A percentile compares a stretch with the other conserved stretches of the same genome.
These are phyloP conservation scores for Botrytis sinoallii DNA, from an alignment of 2,329 filamentous ascomycete genomes.

Conservation along the genomic window DNA sequence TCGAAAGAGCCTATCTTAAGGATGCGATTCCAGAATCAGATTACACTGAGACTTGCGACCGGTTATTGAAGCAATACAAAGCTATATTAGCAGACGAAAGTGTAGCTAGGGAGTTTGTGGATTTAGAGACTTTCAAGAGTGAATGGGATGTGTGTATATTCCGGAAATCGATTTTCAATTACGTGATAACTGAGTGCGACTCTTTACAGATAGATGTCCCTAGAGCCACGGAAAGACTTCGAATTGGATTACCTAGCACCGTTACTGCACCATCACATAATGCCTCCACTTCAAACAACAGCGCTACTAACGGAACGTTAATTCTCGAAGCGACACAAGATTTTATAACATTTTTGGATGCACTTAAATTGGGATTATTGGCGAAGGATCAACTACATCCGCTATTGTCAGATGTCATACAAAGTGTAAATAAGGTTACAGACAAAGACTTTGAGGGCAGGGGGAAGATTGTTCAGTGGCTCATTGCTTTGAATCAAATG, in stretches of 20 bases:
- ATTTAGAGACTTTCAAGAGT: conserved; percentile 85
- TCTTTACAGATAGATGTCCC: conserved; percentile 78
- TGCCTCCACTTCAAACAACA: conserved; percentile 41
- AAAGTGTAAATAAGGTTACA: conserved; percentile 95
- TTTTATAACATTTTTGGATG: conserved; percentile 97
- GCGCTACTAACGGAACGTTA: conserved; percentile 51
- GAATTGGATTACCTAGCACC: conserved; percentile 89
- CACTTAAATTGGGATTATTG: conserved; percentile 83
- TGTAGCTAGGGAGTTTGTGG: conserved; percentile 83
- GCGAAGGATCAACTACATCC: conserved; percentile 98
- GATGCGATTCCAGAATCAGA: conserved; percentile 89
- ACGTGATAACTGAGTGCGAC: not conserved
- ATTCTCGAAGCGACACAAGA: conserved; percentile 93
- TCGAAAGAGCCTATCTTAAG: conserved; percentile 95
- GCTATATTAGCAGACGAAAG: conserved; percentile 87
- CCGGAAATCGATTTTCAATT: not conserved
- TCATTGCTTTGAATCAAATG: conserved; percentile 98
- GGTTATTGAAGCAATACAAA: conserved; percentile 94
- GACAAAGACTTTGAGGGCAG: conserved; percentile 92
- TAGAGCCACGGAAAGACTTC: conserved; percentile 85
- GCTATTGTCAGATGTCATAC: conserved; percentile 89
- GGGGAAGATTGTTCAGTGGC: conserved; percentile 97
- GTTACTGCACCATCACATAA: conserved; percentile 51
- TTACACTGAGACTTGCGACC: conserved; percentile 94
- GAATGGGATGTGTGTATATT: conserved; percentile 76